A percentile compares a stretch with the other conserved stretches of the same genome.
These are phyloP conservation scores for Amoebophrya sp. DNA, from an alignment of 169 alveolate genomes.

Conservation along the genomic window DNA sequence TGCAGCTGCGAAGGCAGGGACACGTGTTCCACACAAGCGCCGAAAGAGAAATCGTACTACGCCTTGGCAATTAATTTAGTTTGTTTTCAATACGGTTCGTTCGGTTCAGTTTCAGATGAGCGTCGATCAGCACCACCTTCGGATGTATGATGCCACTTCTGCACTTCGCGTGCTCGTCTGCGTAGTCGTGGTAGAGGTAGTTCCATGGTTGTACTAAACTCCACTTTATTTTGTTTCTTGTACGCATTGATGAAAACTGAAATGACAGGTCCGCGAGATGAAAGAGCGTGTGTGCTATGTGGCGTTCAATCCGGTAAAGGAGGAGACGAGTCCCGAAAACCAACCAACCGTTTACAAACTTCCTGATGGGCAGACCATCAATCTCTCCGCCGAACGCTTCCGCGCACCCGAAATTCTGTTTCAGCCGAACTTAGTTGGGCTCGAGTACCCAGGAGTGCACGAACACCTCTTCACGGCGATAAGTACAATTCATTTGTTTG, in stretches of 20 bases:
- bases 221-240: too few species aligned
- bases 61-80: background rate
- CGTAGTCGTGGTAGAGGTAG: too few species aligned
- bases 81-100: background rate
- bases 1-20: constrained; percentile 28
- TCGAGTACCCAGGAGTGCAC: constrained; percentile 73
- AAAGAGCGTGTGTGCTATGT: constrained; percentile 88
- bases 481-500: too few species aligned
- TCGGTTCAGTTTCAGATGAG: background rate
- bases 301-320: constrained; percentile 68
- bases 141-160: constrained; percentile 65
- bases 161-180: too few species aligned
- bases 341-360: constrained; percentile 56
- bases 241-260: too few species aligned
- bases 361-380: constrained; percentile 87
- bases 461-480: background rate
- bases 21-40: constrained; percentile 26
- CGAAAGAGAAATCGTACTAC: background rate
- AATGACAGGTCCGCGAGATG: constrained; percentile 83
- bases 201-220: too few species aligned
- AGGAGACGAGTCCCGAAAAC: constrained; percentile 49
- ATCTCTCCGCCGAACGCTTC: constrained; percentile 82
- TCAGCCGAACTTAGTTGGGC: constrained; percentile 82
- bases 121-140: background rate
- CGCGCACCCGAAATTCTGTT: constrained; percentile 92